A percentile compares a stretch with the other conserved stretches of the same genome.
Evolutionary conservation across 768 basidiomycete species (phyloP).

Genomic region (Tulasnella sp.): DNA sequence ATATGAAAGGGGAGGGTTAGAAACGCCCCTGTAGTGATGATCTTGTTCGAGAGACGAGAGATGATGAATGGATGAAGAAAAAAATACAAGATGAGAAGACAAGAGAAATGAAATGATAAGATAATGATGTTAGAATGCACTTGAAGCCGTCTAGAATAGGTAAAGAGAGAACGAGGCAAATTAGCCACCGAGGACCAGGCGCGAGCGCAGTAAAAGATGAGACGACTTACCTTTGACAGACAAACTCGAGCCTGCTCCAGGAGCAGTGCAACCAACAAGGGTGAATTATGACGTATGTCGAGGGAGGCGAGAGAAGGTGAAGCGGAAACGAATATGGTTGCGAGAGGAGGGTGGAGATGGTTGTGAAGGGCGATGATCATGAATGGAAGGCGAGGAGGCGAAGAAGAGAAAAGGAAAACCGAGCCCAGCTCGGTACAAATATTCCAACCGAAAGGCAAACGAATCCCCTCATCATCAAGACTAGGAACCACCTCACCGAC

Average conservation of each 20-base stretch:
- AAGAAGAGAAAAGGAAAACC: background rate
- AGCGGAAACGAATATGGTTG: background rate
- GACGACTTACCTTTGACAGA: background rate
- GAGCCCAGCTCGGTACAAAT: background rate
- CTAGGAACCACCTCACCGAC: background rate
- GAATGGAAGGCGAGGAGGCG: background rate
- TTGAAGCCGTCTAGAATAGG: too few relatives aligned
- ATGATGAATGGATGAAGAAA: too few relatives aligned
- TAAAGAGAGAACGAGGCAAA: background rate
- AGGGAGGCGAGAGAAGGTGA: background rate
- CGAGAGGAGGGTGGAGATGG: too few relatives aligned
- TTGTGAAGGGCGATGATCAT: too few relatives aligned
- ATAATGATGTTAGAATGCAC: too few relatives aligned
- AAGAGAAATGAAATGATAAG: too few relatives aligned
- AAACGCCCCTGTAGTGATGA: too few relatives aligned
- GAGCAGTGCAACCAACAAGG: background rate
- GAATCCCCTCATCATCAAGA: background rate
- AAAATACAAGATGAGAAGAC: too few relatives aligned
- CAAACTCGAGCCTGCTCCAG: background rate
- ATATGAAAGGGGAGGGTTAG: too few relatives aligned
- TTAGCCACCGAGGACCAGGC: background rate
- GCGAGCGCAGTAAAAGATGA: background rate
- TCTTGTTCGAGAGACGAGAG: too few relatives aligned
- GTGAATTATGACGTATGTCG: background rate
- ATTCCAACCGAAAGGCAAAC: background rate